phyloP scores from a whole-genome alignment of 2,329 filamentous ascomycete genomes.

The Cercospora sp. region DNA sequence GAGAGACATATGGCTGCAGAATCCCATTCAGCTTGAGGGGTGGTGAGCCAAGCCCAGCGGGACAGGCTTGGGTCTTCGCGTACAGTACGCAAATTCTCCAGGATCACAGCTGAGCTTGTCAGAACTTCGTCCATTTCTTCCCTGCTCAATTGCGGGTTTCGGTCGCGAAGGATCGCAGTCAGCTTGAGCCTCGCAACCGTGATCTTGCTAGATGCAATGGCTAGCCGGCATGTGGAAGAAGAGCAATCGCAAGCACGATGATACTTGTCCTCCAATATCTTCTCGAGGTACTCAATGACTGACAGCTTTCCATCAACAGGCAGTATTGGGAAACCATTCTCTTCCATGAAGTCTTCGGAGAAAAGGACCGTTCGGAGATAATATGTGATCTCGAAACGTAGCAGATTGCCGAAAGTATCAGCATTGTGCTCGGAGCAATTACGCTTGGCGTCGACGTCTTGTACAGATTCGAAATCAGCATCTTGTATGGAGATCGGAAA shows the following conservation, averaged over 20 bases:
- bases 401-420: constrained; percentile 23
- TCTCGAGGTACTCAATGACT: constrained; percentile 25
- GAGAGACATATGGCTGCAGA: constrained; percentile 20
- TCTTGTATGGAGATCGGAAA: constrained; percentile 24
- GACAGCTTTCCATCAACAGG: constrained; percentile 27
- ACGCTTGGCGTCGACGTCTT: constrained; percentile 19
- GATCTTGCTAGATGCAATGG: constrained; percentile 24
- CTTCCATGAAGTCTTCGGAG: constrained; percentile 26
- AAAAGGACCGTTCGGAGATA: constrained; percentile 29
- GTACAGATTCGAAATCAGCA: constrained; percentile 15
- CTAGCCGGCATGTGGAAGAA: constrained; percentile 20
- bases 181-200: constrained; percentile 24
- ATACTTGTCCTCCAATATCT: constrained; percentile 28
- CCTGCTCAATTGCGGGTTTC: constrained; percentile 10
- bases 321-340: constrained; percentile 26
- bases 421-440: constrained; percentile 15
- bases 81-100: constrained; percentile 19
- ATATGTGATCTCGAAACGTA: constrained; percentile 30
- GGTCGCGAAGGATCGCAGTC: constrained; percentile 10
- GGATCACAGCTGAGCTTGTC: constrained; percentile 15
- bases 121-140: constrained; percentile 23
- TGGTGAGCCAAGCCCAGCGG: constrained; percentile 24
- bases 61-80: constrained; percentile 19
- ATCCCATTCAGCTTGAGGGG: constrained; percentile 22
- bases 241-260: constrained; percentile 23